phyloP scores from a whole-genome alignment of 2,329 filamentous ascomycete species.

The Aspergillus chevalieri region DNA sequence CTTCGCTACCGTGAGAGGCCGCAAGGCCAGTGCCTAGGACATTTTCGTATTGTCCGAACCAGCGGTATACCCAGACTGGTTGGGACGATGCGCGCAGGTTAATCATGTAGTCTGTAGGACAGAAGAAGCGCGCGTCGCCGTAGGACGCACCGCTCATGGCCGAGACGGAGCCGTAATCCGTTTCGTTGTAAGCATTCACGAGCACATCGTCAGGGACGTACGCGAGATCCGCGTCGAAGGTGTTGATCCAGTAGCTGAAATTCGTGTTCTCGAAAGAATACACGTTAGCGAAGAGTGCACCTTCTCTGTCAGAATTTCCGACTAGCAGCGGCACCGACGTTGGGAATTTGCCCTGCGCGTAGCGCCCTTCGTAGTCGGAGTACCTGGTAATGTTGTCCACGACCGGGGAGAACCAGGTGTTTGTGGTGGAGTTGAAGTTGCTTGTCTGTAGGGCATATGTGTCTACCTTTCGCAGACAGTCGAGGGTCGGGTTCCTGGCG shows the following conservation, averaged over 20 bases:
- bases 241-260: slow-evolving; percentile 15
- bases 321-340: slow-evolving; percentile 14
- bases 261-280: slow-evolving; percentile 14
- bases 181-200: slow-evolving; percentile 10
- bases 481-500: slow-evolving; percentile 11
- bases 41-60: slow-evolving; percentile 18
- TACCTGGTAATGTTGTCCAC: slow-evolving; percentile 16
- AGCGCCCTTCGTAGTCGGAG: slow-evolving; percentile 15
- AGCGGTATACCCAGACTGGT: slow-evolving; percentile 18
- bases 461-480: slow-evolving; percentile 14
- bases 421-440: slow-evolving; percentile 17
- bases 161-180: slow-evolving; percentile 13
- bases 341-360: slow-evolving; percentile 12
- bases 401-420: slow-evolving; percentile 17
- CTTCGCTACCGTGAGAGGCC: slow-evolving; percentile 15
- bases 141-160: slow-evolving; percentile 17
- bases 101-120: slow-evolving; percentile 14
- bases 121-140: slow-evolving; percentile 18
- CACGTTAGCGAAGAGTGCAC: slow-evolving; percentile 12
- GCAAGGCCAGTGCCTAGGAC: slow-evolving; percentile 12
- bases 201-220: slow-evolving; percentile 12
- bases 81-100: slow-evolving; percentile 13
- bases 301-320: slow-evolving; percentile 18
- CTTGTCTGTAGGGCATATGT: slow-evolving; percentile 16
- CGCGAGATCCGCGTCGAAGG: slow-evolving; percentile 15